Base-by-base conservation (phyloP, 1,139 yeast genomes). In the Zygosaccharomyces sapae region DNA sequence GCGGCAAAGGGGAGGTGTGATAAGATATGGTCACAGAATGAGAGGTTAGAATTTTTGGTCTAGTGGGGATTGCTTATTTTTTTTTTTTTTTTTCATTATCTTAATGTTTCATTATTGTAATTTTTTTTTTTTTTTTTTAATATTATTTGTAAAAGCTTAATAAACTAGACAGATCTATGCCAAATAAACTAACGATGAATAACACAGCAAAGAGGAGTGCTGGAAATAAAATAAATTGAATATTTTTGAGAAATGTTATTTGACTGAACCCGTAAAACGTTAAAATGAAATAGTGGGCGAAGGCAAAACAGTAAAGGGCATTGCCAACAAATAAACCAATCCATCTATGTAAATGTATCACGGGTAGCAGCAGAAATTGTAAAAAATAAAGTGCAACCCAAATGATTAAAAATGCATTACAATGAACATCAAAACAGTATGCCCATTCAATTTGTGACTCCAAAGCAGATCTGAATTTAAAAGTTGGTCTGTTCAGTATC, bases 341-440 rank as follows among this genome's bases (percentile, higher is more conserved):
- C 66, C 90, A 82, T 50, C 77, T 80, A 56, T 80, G 76, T 56
- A 80, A 69, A 44, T 81, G 75, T 37, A 89, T 70, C n/a, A 88
- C 60, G 1, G 97, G 97, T 50, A 88, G 70, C 47, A 88, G 67
- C 39, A 87, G 65, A 58, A 87, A 87, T 65, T 88, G 96, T 27
- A 86, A 58, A 55, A 87, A 76, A 63, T 89, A 89, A 37, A 89
- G 72, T 46, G 79, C 69, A 49, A 87, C 74, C 95, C 95, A 88
- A 47, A 89, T 82, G 24, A 86, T 72, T 56, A 89, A 70, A 59
- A 86, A 89, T 31, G 96, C 79, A 66, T 89, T 89, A 69, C 96
- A 88, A 66, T 89, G 97, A 22, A 89, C 83, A 62, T 89, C 97
- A 65, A 89, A 89, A 68, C 97, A 88, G 63, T 87, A 89, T 0